Conservation (phyloP, 441 rosid species). For the Aquilaria agallochum region DNA sequence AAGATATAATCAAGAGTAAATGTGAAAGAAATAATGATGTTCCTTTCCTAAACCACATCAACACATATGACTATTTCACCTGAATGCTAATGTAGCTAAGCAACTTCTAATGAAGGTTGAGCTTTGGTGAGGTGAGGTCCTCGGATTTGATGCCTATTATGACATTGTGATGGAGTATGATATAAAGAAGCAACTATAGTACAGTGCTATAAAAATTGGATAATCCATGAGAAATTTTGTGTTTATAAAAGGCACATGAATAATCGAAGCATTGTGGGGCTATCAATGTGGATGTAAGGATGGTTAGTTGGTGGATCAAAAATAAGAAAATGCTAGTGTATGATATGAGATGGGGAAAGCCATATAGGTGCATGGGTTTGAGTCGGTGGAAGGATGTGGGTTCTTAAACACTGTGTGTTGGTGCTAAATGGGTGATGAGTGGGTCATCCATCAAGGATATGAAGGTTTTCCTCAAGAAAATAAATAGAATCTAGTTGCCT, state of each 20-base stretch:
- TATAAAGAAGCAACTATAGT: conserved; percentile 48
- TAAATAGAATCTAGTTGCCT: conserved; percentile 12
- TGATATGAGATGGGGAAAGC: conserved; percentile 72
- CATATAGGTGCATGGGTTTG: conserved; percentile 64
- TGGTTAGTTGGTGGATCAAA: conserved; percentile 80
- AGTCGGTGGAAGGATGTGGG: conserved; percentile 26
- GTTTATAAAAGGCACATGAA: conserved; percentile 67
- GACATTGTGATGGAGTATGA: conserved; percentile 85
- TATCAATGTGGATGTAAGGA: conserved; percentile 71
- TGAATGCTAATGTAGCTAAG: conserved; percentile 87
- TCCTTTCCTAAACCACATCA: conserved; percentile 35
- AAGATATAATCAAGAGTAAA: background rate
- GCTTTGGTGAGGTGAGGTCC: conserved; percentile 35
- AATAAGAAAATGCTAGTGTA: conserved; percentile 65
- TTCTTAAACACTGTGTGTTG: conserved; percentile 59
- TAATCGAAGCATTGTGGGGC: conserved; percentile 63
- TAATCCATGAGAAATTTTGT: conserved; percentile 31
- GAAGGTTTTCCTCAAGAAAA: conserved; percentile 47
- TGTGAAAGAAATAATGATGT: background rate
- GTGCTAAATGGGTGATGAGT: conserved; percentile 58
- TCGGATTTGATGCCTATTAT: conserved; percentile 84
- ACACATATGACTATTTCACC: conserved; percentile 48
- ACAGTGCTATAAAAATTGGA: conserved; percentile 55
- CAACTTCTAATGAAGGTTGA: conserved; percentile 73
- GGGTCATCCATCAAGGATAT: conserved; percentile 67